Evolutionary conservation across 306 rosid genomes (phyloP).

Genomic region (Pyrus betulifolia): DNA sequence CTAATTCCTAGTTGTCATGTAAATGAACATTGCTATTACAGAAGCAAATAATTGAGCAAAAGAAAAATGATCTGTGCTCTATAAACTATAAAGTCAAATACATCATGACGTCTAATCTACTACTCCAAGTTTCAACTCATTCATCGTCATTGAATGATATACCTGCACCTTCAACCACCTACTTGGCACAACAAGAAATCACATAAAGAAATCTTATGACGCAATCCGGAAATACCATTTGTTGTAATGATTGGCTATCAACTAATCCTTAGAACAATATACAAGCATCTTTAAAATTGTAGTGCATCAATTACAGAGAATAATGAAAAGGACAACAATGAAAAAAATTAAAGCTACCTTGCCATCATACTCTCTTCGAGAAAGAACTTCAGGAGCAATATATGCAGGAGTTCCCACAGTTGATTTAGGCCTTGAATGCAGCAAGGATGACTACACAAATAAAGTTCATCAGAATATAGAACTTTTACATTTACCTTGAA

Average conservation of each 20-base stretch:
- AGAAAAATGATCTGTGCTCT: neutral
- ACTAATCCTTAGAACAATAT: neutral
- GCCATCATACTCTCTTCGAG: conserved; percentile 81
- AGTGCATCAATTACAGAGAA: neutral
- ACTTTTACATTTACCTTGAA: neutral
- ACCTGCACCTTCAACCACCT: neutral
- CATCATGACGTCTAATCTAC: neutral
- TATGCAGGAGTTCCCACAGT: conserved; percentile 85
- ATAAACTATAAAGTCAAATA: neutral
- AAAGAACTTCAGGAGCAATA: conserved; percentile 87
- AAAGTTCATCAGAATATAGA: conserved; percentile 23
- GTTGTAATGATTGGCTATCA: neutral
- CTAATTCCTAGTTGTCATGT: neutral
- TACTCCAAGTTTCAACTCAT: neutral
- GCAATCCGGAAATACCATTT: neutral
- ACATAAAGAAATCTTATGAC: neutral
- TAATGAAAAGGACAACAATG: neutral
- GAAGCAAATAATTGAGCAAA: neutral
- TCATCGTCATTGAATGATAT: neutral
- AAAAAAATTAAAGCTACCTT: conserved; percentile 42
- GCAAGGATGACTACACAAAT: conserved; percentile 63
- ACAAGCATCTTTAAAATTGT: neutral
- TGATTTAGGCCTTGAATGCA: conserved; percentile 81
- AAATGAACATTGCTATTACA: neutral
- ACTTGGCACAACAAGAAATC: neutral